Base-by-base conservation (phyloP, 164 flowering plant genomes). In the Berberis vulgaris region DNA sequence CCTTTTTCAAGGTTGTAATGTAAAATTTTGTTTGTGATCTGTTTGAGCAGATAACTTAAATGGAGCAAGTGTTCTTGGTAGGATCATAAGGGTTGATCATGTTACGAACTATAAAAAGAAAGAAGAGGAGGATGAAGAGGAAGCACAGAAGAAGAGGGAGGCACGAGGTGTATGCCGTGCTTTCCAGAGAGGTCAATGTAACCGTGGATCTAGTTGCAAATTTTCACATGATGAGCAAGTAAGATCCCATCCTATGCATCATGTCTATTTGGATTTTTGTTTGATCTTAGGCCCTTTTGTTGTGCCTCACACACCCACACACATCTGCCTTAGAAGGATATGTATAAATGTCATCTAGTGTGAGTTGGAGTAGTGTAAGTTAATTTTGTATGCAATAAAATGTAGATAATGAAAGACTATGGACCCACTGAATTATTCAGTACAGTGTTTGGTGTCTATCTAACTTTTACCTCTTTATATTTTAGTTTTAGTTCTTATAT, bases 161-260 rank as follows among this genome's bases (percentile, higher is more conserved):
- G 97, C 69, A 49, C 81, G 97, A 11, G 98, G 96, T 40, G 94
- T 90, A 0, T 93, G 98, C 57, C 85, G 85, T 69, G 97, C 98
- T 60, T 93, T 88, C 62, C 97, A 93, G 67, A 84, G 64, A 72
- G 97, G 98, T 50, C 85, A 92, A 61, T 92, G 98, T 54, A 85
- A 73, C 58, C 87, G 93, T 63, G 98, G 98, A 55, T 89, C 79
- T 65, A 72, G 81, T 6, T 90, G 97, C 89, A 90, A 78, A 69
- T 93, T 93, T 76, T 90, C 94, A 39, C 98, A 90, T 67, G 78
- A 90, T 76, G 94, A 90, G 69, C 84, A 86, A 71, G 98, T 92
- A 78, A 68, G 79, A 60, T 55, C 26, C 26, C 26, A 26, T 26
- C 9, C 26, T 13, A 45, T 49, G 9, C 2, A 6, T 9, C 12